phyloP scores from a whole-genome alignment of 495 filamentous ascomycete genomes.

The Podospora didyma region DNA sequence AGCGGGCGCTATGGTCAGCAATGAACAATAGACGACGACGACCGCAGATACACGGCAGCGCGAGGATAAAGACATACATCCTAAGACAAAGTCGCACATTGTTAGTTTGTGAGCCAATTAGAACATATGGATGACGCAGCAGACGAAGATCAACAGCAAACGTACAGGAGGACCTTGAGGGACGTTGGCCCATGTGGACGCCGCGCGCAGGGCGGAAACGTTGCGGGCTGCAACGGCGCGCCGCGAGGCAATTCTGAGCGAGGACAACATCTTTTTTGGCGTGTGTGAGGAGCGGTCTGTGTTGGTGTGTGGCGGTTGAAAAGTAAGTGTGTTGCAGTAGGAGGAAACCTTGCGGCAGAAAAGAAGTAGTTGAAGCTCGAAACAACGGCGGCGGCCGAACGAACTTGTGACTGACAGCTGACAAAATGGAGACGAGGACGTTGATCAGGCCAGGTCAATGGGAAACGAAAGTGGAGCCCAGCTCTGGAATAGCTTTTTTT shows the following conservation, averaged over 20 bases:
- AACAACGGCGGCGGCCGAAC: no score
- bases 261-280: slow-evolving; percentile 30
- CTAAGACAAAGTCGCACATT: slow-evolving; percentile 13
- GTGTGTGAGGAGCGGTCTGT: background rate
- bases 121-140: background rate
- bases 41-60: background rate
- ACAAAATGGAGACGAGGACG: no score
- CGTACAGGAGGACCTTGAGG: slow-evolving; percentile 91
- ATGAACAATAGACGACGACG: background rate
- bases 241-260: slow-evolving; percentile 31
- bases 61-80: slow-evolving; percentile 53
- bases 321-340: background rate
- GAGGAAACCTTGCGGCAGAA: background rate
- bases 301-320: background rate
- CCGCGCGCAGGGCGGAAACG: slow-evolving; percentile 58
- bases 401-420: no score
- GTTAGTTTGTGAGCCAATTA: slow-evolving; percentile 26
- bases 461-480: no score
- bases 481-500: no score
- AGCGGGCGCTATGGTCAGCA: slow-evolving; percentile 17
- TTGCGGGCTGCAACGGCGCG: slow-evolving; percentile 31
- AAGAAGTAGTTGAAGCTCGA: no score
- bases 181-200: slow-evolving; percentile 83
- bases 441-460: no score
- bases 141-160: slow-evolving; percentile 27